Evolutionary conservation across 2,329 filamentous ascomycete genomes (phyloP), one percentile per base, ranked within the genome.

Genomic region (Neopestalotiopsis rosae): DNA sequence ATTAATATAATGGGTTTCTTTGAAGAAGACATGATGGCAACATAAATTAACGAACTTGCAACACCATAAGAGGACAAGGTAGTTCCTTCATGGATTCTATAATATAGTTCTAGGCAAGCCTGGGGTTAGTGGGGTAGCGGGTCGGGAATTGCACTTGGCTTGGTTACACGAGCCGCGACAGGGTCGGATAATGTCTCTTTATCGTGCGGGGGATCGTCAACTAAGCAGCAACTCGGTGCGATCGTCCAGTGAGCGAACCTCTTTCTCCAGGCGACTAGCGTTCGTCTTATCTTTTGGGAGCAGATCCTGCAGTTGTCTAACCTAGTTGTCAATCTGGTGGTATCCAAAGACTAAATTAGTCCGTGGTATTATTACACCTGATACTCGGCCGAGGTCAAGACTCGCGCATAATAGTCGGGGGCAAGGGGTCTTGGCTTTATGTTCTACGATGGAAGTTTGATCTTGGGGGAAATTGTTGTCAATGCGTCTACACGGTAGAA

Each of bases 1-100:
- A 68, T 32, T 12, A 68, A 45, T 0, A 68, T 68, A 1, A 68
- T 58, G 24, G 67, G 67, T 52, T 52, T 52, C 14, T 68, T 68
- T 1, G 67, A 45, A 45, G 67, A 45, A 20, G 45, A 12, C 45
- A 52, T 52, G 45, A n/a, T 52, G n/a, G 17, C 2, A n/a, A 20
- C 2, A 52, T 4, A 20, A 0, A 6, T 52, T 14, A 52, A 9
- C 9, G 5, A 38, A 38, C 6, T 38, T 7, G 34, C 34, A 38
- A 38, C 34, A 38, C 2, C 34, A 38, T 38, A 3, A n/a, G 10
- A n/a, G 7, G 45, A 3, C 17, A n/a, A 20, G 20, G n/a, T n/a
- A 52, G 1, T 28, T 28, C 45, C 20, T 4, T 9, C 24, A 67
- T 52, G 9, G 20, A 17, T 17, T 30, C 30, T 14, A 30, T 61